phyloP scores from a whole-genome alignment of 768 basidiomycete species.

The Ramaria sp. region DNA sequence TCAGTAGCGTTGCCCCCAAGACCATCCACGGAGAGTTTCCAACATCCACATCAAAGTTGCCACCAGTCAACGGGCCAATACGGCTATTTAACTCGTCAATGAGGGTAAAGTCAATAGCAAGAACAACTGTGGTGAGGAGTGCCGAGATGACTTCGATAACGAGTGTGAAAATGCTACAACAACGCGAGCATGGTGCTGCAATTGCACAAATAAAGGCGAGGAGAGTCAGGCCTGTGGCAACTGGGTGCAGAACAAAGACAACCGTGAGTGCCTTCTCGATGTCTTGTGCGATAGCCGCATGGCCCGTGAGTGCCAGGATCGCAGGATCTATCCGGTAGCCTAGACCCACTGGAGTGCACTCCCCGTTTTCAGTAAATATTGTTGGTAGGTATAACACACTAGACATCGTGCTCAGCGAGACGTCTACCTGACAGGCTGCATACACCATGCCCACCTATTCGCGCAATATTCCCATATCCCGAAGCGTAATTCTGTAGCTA shows the following conservation, averaged over 20 bases:
- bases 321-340: conserved; percentile 51
- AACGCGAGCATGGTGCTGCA: conserved; percentile 15
- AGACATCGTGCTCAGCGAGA: conserved; percentile 5
- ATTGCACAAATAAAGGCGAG: conserved; percentile 35
- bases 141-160: conserved; percentile 46
- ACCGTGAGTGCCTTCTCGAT: conserved; percentile 35
- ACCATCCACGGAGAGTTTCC: conserved; percentile 73
- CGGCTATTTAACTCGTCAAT: conserved; percentile 40
- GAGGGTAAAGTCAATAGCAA: conserved; percentile 54
- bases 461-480: conserved; percentile 83
- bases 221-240: conserved; percentile 50
- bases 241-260: conserved; percentile 60
- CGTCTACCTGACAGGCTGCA: neutral
- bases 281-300: conserved; percentile 30
- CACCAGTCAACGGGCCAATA: conserved; percentile 28
- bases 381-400: conserved; percentile 27
- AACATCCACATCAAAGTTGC: conserved; percentile 38
- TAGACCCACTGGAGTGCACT: conserved; percentile 53
- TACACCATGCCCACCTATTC: conserved; percentile 26
- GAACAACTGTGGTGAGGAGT: conserved; percentile 41
- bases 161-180: conserved; percentile 38
- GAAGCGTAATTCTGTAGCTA: conserved; percentile 54
- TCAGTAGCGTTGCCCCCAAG: conserved; percentile 39
- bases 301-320: conserved; percentile 33
- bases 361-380: conserved; percentile 27